Base-by-base conservation (phyloP, 441 rosid genomes). In the Oxalis stricta region DNA sequence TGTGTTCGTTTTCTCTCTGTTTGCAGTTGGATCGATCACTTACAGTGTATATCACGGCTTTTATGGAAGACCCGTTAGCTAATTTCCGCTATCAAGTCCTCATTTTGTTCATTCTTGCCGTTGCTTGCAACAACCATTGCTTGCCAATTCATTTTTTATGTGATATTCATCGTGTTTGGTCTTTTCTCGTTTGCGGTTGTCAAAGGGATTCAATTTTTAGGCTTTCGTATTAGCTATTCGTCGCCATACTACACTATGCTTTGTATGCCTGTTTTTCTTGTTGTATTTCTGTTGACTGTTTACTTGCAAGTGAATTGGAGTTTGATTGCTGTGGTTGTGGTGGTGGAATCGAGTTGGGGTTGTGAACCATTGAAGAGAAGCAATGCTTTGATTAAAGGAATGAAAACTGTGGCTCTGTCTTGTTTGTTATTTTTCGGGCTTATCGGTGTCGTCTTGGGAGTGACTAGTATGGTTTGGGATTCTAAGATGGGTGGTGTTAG, bases 41-140 rank as follows among this genome's bases (percentile, higher is more conserved):
- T 64, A 63, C 64, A 73, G 91, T 44, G 66, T 79, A 5, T 47
- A 70, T 41, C 87, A 84, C 5, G 88, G 94, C 3, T 88, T 82
- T 61, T 79, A 77, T 33, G 80, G 91, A 35, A 59, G 88, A 40
- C 94, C 88, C 10, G 80, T 84, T 45, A 71, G 61, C 58, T 88
- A 1, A 7, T 46, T 7, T 57, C 77, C 3, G 71, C 94, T 4
- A 52, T 84, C 50, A 65, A 46, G 35, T 79, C 95, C 8, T 61
- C 71, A 53, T 48, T 73, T 37, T 11, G 48, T 38, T 75, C 77
- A 8, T 75, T 82, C 61, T 14, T 75, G 30, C 83, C 68, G 15
- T 78, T 84, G 18, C 15, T 69, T 22, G 34, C 57, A 7, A 73
- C 94, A 1, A 20, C 24, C 11, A 5, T 69, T 28, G 33, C 61